A percentile compares a stretch with the other conserved stretches of the same genome.
Conservation (phyloP, 2,329 filamentous ascomycete genomes). For the Helicocarpus griseus region DNA sequence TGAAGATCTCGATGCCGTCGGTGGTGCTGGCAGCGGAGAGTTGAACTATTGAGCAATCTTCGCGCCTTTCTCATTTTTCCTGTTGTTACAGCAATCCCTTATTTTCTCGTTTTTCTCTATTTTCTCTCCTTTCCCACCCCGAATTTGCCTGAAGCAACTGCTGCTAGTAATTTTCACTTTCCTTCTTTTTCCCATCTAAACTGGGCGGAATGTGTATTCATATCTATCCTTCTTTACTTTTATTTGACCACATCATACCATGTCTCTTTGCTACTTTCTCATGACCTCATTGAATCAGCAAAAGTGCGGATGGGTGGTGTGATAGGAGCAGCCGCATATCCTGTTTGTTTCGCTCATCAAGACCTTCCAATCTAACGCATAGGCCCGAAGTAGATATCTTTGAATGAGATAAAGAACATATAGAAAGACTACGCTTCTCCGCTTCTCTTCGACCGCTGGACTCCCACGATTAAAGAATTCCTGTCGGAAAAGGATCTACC, state of each 20-base stretch:
- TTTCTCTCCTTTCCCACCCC: background rate
- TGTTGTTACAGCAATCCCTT: background rate
- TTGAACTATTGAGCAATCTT: conserved; percentile 63
- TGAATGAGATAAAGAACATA: no score
- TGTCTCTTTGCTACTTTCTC: background rate
- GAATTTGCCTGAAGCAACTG: no score
- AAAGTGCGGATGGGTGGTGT: background rate
- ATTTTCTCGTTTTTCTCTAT: background rate
- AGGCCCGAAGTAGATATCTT: no score
- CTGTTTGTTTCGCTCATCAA: background rate
- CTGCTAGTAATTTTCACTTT: background rate
- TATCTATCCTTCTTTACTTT: background rate
- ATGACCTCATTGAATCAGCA: background rate
- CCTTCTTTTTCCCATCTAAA: background rate
- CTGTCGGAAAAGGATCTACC: no score
- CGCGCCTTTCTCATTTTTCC: background rate
- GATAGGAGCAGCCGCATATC: background rate
- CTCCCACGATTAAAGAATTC: no score
- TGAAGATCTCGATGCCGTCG: conserved; percentile 86
- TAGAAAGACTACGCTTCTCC: no score
- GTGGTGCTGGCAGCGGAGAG: conserved; percentile 65
- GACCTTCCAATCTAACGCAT: no score
- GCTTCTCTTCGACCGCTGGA: no score
- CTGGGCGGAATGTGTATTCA: background rate
- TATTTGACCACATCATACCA: background rate